A percentile compares a stretch with the other conserved stretches of the same genome.
Evolutionary conservation across 768 basidiomycete genomes (phyloP).

Genomic region (Podaxis pistillaris): DNA sequence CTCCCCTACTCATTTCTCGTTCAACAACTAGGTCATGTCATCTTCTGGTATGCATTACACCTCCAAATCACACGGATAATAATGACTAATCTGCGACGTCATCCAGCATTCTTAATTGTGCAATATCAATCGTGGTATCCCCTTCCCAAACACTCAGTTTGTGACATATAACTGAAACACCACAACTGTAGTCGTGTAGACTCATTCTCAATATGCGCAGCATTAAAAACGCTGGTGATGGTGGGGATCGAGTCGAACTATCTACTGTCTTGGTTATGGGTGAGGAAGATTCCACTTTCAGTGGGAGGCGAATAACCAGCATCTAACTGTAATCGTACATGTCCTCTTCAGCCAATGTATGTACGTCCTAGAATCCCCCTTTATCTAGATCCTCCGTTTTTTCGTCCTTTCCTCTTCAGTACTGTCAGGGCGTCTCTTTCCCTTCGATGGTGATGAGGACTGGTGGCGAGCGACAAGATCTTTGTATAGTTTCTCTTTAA

Average conservation of each 20-base stretch:
- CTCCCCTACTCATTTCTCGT: neutral
- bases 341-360: neutral
- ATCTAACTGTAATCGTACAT: neutral
- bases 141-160: neutral
- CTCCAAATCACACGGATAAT: neutral
- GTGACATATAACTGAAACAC: neutral
- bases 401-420: neutral
- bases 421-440: neutral
- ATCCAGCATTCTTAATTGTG: neutral
- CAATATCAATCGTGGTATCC: neutral
- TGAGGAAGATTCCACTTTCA: neutral
- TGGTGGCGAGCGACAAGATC: neutral
- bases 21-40: neutral
- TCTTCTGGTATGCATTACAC: neutral
- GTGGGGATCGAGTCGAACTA: neutral
- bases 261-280: neutral
- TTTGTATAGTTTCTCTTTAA: neutral
- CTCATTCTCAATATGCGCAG: slow-evolving; percentile 1
- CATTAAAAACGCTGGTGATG: neutral
- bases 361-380: neutral
- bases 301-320: neutral
- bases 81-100: neutral
- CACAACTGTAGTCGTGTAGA: neutral
- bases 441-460: neutral
- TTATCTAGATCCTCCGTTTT: neutral